These are phyloP conservation scores for Obelidium mucronatum DNA, from an alignment of 192 early-diverging fungal species.

Conservation along the genomic window DNA sequence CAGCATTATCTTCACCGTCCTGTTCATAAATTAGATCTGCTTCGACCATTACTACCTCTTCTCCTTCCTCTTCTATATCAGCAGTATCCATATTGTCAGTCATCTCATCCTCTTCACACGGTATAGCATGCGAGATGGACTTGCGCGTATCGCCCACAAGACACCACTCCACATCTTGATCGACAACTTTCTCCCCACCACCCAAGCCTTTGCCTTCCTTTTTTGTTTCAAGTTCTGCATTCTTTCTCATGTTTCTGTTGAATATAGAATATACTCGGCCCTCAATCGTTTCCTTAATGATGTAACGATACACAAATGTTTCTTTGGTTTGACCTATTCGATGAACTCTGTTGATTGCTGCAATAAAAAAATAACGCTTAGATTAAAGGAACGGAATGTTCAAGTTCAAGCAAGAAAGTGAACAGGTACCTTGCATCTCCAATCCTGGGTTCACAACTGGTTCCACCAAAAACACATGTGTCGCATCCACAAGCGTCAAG, in stretches of 20 bases:
- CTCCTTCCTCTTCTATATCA: not conserved
- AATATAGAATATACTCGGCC: slow-evolving; percentile 41
- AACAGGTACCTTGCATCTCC: slow-evolving; percentile 48
- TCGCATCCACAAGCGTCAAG: slow-evolving; percentile 61
- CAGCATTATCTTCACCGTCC: no score
- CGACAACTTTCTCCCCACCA: slow-evolving; percentile 44
- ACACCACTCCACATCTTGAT: slow-evolving; percentile 41
- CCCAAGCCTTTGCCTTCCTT: slow-evolving; percentile 20
- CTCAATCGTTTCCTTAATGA: slow-evolving; percentile 55
- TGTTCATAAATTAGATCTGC: no score
- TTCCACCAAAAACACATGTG: slow-evolving; percentile 61
- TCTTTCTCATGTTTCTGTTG: not conserved
- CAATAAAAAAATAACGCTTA: not conserved
- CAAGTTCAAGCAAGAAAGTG: slow-evolving; percentile 12
- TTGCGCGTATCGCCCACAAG: no score
- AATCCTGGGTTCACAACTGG: slow-evolving; percentile 55
- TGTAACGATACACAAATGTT: slow-evolving; percentile 59
- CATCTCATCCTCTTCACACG: not conserved
- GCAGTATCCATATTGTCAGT: not conserved
- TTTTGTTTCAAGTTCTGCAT: not conserved
- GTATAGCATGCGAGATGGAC: no score
- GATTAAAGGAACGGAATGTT: not conserved
- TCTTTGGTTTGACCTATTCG: slow-evolving; percentile 58
- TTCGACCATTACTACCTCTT: not conserved
- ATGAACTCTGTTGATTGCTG: slow-evolving; percentile 59